phyloP scores from a whole-genome alignment of 345 rosid genomes.

The Eucalyptus pauciflora region DNA sequence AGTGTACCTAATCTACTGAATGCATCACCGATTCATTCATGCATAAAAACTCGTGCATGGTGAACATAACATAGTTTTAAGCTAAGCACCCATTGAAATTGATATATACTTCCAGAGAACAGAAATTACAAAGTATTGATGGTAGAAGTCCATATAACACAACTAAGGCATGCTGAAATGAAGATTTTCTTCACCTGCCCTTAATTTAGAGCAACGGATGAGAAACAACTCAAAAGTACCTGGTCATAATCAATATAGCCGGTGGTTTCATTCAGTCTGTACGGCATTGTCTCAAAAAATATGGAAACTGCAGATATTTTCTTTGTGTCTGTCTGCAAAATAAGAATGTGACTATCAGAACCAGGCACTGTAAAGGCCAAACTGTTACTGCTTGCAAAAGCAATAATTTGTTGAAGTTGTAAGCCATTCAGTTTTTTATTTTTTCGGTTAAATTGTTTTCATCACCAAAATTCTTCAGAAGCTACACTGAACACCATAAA shows the following conservation, averaged over 20 bases:
- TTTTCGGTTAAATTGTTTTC: neutral
- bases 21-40: neutral
- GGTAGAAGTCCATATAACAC: neutral
- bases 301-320: conserved; percentile 95
- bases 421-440: neutral
- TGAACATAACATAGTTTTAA: neutral
- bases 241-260: conserved; percentile 93
- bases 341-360: neutral
- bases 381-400: neutral
- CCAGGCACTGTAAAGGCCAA: neutral
- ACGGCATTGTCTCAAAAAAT: conserved; percentile 96
- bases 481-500: neutral
- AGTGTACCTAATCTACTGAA: neutral
- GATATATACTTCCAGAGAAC: neutral
- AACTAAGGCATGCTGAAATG: neutral
- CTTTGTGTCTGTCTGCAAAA: conserved; percentile 80
- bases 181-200: neutral
- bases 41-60: neutral
- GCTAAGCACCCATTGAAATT: neutral
- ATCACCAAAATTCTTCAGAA: neutral
- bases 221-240: conserved; percentile 24
- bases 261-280: conserved; percentile 81
- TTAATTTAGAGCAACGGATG: neutral
- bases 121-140: neutral
- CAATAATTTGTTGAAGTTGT: neutral